A percentile compares a stretch with the other conserved stretches of the same genome.
These are phyloP conservation scores for Myrica gale DNA, from an alignment of 306 rosid species.

Conservation along the genomic window DNA sequence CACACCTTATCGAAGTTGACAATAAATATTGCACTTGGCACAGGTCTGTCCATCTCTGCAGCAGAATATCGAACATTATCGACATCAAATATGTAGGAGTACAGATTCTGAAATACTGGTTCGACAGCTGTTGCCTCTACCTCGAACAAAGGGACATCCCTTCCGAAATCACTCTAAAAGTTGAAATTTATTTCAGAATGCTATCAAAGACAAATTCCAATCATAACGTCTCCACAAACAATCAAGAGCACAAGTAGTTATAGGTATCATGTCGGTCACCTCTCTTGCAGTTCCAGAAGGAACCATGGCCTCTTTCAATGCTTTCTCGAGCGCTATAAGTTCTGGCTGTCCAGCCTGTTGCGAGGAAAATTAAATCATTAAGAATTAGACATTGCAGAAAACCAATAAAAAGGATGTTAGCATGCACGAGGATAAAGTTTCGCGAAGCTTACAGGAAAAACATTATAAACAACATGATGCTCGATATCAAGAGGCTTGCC, in stretches of 20 bases:
- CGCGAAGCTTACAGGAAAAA: constrained; percentile 61
- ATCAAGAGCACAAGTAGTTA: constrained; percentile 10
- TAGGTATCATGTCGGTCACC: constrained; percentile 41
- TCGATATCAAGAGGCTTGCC: constrained; percentile 87
- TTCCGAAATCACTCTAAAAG: constrained; percentile 77
- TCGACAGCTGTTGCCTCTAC: constrained; percentile 86
- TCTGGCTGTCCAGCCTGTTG: constrained; percentile 87
- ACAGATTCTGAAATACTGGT: constrained; percentile 74
- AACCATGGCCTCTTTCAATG: constrained; percentile 79
- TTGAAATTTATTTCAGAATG: constrained; percentile 26
- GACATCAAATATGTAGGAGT: constrained; percentile 70
- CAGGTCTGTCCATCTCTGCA: constrained; percentile 56
- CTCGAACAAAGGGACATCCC: constrained; percentile 85
- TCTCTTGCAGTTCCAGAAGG: constrained; percentile 86
- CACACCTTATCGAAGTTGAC: constrained; percentile 93
- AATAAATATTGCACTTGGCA: constrained; percentile 73
- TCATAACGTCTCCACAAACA: neutral
- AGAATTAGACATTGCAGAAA: neutral
- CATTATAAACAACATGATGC: constrained; percentile 74
- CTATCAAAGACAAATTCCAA: neutral
- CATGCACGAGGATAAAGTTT: neutral
- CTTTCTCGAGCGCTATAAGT: constrained; percentile 79
- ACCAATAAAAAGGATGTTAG: neutral
- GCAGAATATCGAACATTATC: constrained; percentile 48
- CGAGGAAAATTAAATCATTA: constrained; percentile 13